phyloP scores from a whole-genome alignment of 495 filamentous ascomycete species.

The Penicillium egyptiacum region DNA sequence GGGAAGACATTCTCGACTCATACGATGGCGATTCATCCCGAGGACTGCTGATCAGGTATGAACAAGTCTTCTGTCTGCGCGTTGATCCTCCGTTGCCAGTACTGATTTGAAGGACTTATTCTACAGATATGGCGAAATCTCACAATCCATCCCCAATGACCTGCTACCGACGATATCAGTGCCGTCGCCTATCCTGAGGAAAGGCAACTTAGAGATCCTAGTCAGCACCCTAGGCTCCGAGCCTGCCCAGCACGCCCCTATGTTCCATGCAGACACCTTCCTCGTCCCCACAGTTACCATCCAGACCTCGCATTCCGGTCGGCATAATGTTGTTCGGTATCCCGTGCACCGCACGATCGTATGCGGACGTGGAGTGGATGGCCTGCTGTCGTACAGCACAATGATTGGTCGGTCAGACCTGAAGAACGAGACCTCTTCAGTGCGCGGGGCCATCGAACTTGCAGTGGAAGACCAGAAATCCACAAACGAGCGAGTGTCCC shows the following conservation, averaged over 20 bases:
- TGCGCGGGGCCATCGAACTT: conserved; percentile 58
- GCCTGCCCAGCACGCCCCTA: conserved; percentile 42
- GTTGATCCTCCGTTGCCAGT: background rate
- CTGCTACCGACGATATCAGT: conserved; percentile 59
- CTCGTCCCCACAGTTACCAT: conserved; percentile 75
- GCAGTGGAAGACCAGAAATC: conserved; percentile 35
- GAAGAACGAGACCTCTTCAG: conserved; percentile 40
- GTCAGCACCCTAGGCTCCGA: conserved; percentile 57
- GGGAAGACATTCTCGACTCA: conserved; percentile 67
- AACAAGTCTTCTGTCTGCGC: background rate
- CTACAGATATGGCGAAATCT: conserved; percentile 54
- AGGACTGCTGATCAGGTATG: conserved; percentile 59
- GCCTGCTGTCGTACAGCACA: conserved; percentile 51
- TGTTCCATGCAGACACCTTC: conserved; percentile 53
- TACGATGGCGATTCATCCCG: conserved; percentile 43
- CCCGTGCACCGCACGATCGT: conserved; percentile 84
- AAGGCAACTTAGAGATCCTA: conserved; percentile 74
- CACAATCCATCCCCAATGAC: conserved; percentile 40
- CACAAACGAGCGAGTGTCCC: conserved; percentile 32
- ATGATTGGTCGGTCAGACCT: conserved; percentile 39
- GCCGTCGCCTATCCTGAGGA: conserved; percentile 67
- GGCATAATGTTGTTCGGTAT: conserved; percentile 64
- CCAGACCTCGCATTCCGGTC: conserved; percentile 57
- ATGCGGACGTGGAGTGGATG: conserved; percentile 65
- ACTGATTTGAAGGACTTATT: background rate